Base-by-base conservation (phyloP, 108 stramenopile species). In the Pseudonitzschia pungens region DNA sequence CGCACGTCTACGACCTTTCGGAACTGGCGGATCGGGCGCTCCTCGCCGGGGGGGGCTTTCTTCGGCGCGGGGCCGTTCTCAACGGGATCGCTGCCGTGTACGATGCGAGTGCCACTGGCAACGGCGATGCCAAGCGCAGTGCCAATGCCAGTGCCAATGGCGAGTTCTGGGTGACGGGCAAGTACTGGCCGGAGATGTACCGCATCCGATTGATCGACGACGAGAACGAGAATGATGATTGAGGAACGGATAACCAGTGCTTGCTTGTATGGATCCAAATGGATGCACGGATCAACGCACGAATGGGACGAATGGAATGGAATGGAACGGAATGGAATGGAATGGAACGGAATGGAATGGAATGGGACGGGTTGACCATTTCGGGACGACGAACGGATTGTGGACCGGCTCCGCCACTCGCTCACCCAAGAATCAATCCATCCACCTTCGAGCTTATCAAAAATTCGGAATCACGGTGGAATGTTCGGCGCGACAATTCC, bases 131-230 rank as follows among this genome's bases (percentile, higher is more conserved):
- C 52, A 53, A 12, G 8, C 7, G 14, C 53, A 54, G 53, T 54
- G 53, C 7, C 22, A 24, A 15, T 14, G 15, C 10, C 24, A 24
- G 53, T 54, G 24, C 7, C n/a, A 24, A 14, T 14, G 33, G 8
- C n/a, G 60, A 40, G 29, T 40, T 62, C 60, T 40, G 60, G 32
- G n/a, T 62, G 15, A 62, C 60, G n/a, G 60, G 60, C 27, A 62
- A 33, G n/a, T 21, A 62, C 32, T 62, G 36, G 32, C 36, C 60
- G 33, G 20, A 21, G 28, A 62, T 40, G 32, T 29, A 62, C 60
- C 33, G 36, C 8, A 21, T 62, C 4, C 14, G 18, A 18, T 21
- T 62, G 20, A 18, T 62, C 60, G 60, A 62, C 10, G 45, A 18
- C 45, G 45, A 54, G 8, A 15, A 54, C n/a, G n/a, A 24, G 8